Evolutionary conservation across 306 rosid genomes (phyloP), one percentile per base, ranked within the genome.

Genomic region (Medicago lupulina): DNA sequence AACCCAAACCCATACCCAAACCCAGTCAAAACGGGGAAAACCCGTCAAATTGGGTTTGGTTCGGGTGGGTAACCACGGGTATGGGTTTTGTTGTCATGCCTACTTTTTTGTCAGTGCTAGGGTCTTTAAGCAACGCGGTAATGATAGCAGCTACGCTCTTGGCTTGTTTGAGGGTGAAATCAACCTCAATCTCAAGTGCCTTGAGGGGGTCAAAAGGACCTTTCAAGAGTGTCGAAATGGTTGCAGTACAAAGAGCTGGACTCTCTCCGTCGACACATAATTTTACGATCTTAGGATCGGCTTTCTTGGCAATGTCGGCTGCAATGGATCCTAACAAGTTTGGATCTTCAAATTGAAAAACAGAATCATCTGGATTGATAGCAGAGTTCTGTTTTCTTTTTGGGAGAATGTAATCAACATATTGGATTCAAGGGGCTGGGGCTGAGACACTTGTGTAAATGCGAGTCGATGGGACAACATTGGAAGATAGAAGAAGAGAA

Each of bases 121-220:
- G 67, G 15, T 65, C 10, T 0, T 2, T 15, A 0, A 71, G 58
- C 5, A 0, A 1, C 1, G 1, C 2, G 0, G 2, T 0, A 39
- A 82, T 73, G 0, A 0, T 0, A 3, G 0, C 25, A 1, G n/a
- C 15, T 1, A 60, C 18, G 7, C 14, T 14, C 7, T 0, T 2
- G 0, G 57, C 58, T 8, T 68, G 19, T 1, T 5, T 1, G 0
- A 19, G 6, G 14, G 81, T 67, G 16, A 81, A 76, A 0, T 10
- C 2, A 1, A 83, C 55, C 23, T 70, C 67, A 0, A 44, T 1
- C 39, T 47, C 68, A 4, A 83, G 79, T 2, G 79, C 84, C 72
- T 25, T 40, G 1, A 65, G 0, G 0, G 76, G 79, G 8, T 83
- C 81, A 8, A 76, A 64, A 5, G 28, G 0, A 0, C 79, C 81